These are phyloP conservation scores for Penicillium psychrosexuale DNA, from an alignment of 2,329 filamentous ascomycete genomes.

Conservation along the genomic window DNA sequence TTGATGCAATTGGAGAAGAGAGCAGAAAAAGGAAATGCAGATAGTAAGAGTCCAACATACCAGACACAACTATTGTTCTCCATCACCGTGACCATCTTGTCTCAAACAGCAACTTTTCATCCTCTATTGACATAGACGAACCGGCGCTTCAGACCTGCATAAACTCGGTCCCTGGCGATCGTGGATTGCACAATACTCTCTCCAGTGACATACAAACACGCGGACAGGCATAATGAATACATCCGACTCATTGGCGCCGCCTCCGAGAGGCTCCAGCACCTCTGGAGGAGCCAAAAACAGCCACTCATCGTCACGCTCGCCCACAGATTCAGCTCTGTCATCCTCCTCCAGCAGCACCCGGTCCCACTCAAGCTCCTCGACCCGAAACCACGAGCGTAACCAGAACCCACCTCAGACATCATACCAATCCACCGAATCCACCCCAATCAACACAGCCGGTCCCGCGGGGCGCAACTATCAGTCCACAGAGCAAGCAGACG, in stretches of 20 bases:
- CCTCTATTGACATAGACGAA: neutral
- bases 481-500: conserved; percentile 22
- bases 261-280: conserved; percentile 18
- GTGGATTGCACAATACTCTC: conserved; percentile 13
- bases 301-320: conserved; percentile 20
- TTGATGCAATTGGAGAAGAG: conserved; percentile 3
- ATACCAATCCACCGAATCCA: conserved; percentile 27
- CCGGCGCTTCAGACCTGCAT: conserved; percentile 12
- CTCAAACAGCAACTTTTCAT: neutral
- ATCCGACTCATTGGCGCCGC: conserved; percentile 26
- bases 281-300: conserved; percentile 13
- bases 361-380: conserved; percentile 25
- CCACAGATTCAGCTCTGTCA: conserved; percentile 23
- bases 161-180: neutral
- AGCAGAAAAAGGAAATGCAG: neutral
- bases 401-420: conserved; percentile 15
- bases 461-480: conserved; percentile 31
- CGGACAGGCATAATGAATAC: conserved; percentile 37
- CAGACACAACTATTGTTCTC: conserved; percentile 8
- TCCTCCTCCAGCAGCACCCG: conserved; percentile 21
- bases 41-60: conserved; percentile 4
- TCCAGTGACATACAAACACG: conserved; percentile 10
- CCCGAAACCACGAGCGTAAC: conserved; percentile 16
- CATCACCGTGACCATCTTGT: neutral
- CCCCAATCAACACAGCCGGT: conserved; percentile 29